These are phyloP conservation scores for Asterophora parasitica DNA, from an alignment of 768 basidiomycete species.

Conservation along the genomic window DNA sequence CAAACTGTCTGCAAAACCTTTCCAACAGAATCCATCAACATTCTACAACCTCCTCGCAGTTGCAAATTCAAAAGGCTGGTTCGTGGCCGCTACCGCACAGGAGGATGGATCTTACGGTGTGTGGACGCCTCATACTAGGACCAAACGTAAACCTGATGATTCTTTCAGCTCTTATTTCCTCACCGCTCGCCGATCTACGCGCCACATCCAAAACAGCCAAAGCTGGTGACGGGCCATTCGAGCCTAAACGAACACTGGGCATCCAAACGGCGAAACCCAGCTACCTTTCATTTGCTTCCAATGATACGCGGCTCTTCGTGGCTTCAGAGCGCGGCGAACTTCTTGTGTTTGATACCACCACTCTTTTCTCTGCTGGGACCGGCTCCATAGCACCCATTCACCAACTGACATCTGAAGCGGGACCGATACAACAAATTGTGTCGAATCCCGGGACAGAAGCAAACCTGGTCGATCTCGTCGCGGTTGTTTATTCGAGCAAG, in stretches of 20 bases:
- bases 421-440: slow-evolving; percentile 47
- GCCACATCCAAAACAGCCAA: slow-evolving; percentile 42
- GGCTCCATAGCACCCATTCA: slow-evolving; percentile 43
- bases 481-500: slow-evolving; percentile 44
- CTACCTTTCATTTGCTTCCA: slow-evolving; percentile 50
- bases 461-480: slow-evolving; percentile 52
- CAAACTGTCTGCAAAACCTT: slow-evolving; percentile 48
- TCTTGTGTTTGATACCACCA: slow-evolving; percentile 52
- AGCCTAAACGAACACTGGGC: slow-evolving; percentile 46
- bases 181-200: slow-evolving; percentile 59
- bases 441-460: slow-evolving; percentile 59
- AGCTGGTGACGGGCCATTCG: slow-evolving; percentile 36
- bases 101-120: slow-evolving; percentile 35
- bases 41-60: slow-evolving; percentile 51
- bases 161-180: slow-evolving; percentile 51
- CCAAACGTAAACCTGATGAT: not conserved
- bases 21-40: slow-evolving; percentile 39
- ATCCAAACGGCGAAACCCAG: slow-evolving; percentile 44
- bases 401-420: slow-evolving; percentile 39
- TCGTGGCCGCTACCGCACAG: slow-evolving; percentile 51
- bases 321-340: slow-evolving; percentile 54
- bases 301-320: slow-evolving; percentile 57
- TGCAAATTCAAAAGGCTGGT: slow-evolving; percentile 62
- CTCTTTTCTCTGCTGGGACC: slow-evolving; percentile 42
- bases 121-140: slow-evolving; percentile 11